Conservation (phyloP, 148 eudicot genomes). For the Vaccinium darrowii region DNA sequence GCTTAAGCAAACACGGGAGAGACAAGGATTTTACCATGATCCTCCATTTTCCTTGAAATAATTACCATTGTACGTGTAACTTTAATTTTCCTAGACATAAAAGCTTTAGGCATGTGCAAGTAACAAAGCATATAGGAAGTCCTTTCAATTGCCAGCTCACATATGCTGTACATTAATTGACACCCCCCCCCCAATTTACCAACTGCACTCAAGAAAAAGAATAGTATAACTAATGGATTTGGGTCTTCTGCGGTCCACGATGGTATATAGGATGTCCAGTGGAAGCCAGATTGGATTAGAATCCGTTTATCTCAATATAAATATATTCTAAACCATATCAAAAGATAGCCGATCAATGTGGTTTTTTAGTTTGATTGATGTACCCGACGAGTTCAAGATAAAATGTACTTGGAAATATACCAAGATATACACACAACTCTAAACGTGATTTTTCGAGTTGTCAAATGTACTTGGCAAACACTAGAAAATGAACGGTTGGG, state of each 20-base stretch:
- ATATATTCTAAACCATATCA: too few species aligned
- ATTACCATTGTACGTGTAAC: not conserved
- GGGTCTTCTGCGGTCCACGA: not conserved
- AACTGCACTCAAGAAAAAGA: not conserved
- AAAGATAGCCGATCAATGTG: too few species aligned
- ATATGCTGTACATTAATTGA: not conserved
- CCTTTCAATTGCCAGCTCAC: slow-evolving; percentile 16
- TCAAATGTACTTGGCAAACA: too few species aligned
- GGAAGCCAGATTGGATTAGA: too few species aligned
- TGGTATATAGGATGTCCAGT: too few species aligned
- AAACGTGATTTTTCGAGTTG: too few species aligned
- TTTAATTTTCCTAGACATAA: not conserved
- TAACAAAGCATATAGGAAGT: not conserved
- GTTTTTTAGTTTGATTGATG: not conserved
- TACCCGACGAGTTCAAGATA: not conserved
- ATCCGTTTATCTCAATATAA: not conserved
- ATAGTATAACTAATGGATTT: not conserved
- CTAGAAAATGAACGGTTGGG: too few species aligned
- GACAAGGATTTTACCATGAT: too few species aligned
- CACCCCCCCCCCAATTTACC: slow-evolving; percentile 6
- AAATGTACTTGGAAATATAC: too few species aligned
- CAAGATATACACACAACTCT: too few species aligned
- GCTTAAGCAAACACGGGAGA: too few species aligned
- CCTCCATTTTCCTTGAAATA: too few species aligned
- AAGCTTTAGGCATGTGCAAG: not conserved